Base-by-base conservation (phyloP, 2,329 filamentous ascomycete genomes). In the Fusarium annulatum region DNA sequence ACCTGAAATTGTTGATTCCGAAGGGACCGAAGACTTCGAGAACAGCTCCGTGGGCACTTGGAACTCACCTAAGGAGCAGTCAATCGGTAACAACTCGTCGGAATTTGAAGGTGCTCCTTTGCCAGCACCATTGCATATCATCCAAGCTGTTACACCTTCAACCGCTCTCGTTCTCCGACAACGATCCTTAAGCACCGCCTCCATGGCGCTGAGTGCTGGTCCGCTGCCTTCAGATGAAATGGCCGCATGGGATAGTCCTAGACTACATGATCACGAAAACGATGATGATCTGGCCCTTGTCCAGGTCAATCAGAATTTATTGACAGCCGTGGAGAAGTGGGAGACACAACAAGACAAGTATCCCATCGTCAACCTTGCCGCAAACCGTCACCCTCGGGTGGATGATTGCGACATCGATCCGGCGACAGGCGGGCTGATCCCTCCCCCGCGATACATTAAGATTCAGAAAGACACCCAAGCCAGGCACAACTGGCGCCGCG, bases 351-450 rank as follows among this genome's bases (percentile, higher is more conserved):
- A 52, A 12, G 34, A 36, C 3, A 41, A 30, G 3, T 53, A 55
- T 9, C 76, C 71, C 1, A 21, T 34, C 10, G 41, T 69, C 21
- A 23, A 43, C 18, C 19, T 67, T 8, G 14, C 38, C 14, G 9
- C 43, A 11, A 34, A 33, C 12, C 69, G 70, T 14, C 42, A 67
- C 26, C 48, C 60, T 9, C 42, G 12, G 3, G 53, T 48, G 1
- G 53, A 75, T 21, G 49, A 61, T 23, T 77, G 77, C 28, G 85
- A 85, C 23, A 75, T 87, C 5, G 74, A 87, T 55, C 77, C 85
- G 0, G 26, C 49, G 3, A 82, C 78, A 1, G 85, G 85, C 7
- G 14, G 60, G 8, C 70, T 86, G 9, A 38, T 85, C 21, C 46
- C 73, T 0, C 81, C 82, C 0, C 43, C 85, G 3, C 39, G 76